Percentiles rank a stretch among this genome's conserved stretches.
Evolutionary conservation across 1,139 yeast species (phyloP).

Genomic region (Saccharomycopsis hybrid): DNA sequence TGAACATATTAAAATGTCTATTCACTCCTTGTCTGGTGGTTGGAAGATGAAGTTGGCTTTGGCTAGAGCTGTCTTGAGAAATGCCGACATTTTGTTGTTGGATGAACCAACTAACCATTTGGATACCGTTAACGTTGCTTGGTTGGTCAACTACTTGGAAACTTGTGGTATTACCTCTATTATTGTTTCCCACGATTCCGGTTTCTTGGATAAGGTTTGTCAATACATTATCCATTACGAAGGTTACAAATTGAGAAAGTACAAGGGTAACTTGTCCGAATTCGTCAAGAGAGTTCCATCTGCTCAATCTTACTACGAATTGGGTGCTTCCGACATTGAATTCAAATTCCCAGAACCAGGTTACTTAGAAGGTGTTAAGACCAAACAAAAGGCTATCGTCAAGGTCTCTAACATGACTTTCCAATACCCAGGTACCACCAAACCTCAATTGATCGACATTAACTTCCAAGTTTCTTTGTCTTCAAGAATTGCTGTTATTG

Average conservation of each 20-base stretch:
- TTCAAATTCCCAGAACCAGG: slow-evolving; percentile 99
- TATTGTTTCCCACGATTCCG: slow-evolving; percentile 98
- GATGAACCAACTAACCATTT: slow-evolving; percentile 99
- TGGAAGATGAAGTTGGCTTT: slow-evolving; percentile 99
- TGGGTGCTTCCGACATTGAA: slow-evolving; percentile 95
- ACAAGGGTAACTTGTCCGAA: slow-evolving; percentile 99
- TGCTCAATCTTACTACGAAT: slow-evolving; percentile 97
- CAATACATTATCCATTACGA: slow-evolving; percentile 99
- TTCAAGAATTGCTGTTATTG: slow-evolving; percentile 99
- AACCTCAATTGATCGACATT: slow-evolving; percentile 86
- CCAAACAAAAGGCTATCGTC: slow-evolving; percentile 99
- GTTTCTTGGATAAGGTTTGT: slow-evolving; percentile 95
- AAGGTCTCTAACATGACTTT: slow-evolving; percentile 94
- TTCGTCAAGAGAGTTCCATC: slow-evolving; percentile 98
- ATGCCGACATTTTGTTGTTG: slow-evolving; percentile 94
- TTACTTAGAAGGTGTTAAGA: slow-evolving; percentile 99
- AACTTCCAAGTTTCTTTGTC: slow-evolving; percentile 98
- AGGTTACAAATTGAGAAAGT: slow-evolving; percentile 98
- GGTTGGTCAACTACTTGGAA: slow-evolving; percentile 97
- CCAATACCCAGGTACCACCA: slow-evolving; percentile 98
- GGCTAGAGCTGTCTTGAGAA: slow-evolving; percentile 98
- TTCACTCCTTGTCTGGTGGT: slow-evolving; percentile 98
- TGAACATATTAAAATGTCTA: slow-evolving; percentile 84
- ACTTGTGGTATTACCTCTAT: slow-evolving; percentile 98
- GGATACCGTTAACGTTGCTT: slow-evolving; percentile 98